Base-by-base conservation (phyloP, 129 eudicot species). In the Pittosporum tobira region DNA sequence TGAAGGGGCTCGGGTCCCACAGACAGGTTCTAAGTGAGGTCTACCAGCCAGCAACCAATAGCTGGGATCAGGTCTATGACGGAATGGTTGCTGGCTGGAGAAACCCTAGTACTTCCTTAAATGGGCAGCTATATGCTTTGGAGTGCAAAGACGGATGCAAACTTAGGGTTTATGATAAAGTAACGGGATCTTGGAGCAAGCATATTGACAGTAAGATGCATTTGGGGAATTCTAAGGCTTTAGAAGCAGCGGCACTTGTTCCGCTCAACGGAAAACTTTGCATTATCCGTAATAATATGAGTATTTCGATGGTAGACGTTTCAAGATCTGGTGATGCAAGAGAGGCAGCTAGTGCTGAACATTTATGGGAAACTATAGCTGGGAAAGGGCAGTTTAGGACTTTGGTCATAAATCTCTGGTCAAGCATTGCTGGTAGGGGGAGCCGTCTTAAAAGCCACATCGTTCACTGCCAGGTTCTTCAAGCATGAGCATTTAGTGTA, bases 41-140 rank as follows among this genome's bases (percentile, higher is more conserved):
- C 48, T 85, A 85, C 72, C 72, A 76, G 45, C 95, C 95, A 0
- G 95, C 58, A 45, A 78, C 80, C 1, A 50, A 85, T 61, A 63
- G 66, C 48, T 85, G 95, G 95, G 71, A 58, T 34, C 59, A 77
- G 2, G 89, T 85, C 58, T 74, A 79, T n/a, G 87, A 81, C 15
- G 95, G 95, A 48, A 85, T 85, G 95, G 89, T 85, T 59, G 68
- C 89, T 2, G 89, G 95, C 20, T 85, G 89, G 95, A 71, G 95
- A 37, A 85, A 85, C 59, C 95, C 95, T 12, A 75, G 95, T 71
- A 77, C 87, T 2, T 81, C 89, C 21, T 50, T 81, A 48, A 74
- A 79, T 6, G 95, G 95, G 53, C 76, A 76, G 21, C 84, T 85
- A 36, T 85, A 78, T 66, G 89, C 89, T 2, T 68, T 85, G 75